Conservation (phyloP, 805 yeast species). For the Candida broadrunensis region DNA sequence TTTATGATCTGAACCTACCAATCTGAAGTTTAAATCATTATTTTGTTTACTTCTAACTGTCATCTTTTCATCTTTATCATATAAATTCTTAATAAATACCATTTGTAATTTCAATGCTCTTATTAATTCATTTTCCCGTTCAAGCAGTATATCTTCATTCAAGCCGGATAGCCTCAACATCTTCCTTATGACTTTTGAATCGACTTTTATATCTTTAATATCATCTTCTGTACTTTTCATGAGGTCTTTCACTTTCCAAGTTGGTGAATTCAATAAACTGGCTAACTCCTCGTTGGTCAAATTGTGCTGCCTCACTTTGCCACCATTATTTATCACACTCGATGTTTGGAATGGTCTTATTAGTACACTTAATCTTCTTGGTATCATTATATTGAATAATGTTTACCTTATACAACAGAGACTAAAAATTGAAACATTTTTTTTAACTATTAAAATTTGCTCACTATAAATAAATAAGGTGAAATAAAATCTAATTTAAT, state of each 20-base stretch:
- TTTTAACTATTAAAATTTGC: too few relatives aligned
- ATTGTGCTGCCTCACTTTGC: background rate
- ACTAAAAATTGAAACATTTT: too few relatives aligned
- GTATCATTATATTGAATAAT: too few relatives aligned
- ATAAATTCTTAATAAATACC: slow-evolving; percentile 31
- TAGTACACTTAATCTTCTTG: too few relatives aligned
- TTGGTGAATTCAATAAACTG: slow-evolving; percentile 8
- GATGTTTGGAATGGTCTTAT: background rate
- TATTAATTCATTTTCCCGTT: slow-evolving; percentile 16
- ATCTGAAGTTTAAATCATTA: slow-evolving; percentile 27
- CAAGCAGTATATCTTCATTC: slow-evolving; percentile 15
- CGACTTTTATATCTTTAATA: slow-evolving; percentile 9
- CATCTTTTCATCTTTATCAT: slow-evolving; percentile 14
- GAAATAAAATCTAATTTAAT: background rate
- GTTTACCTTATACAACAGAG: too few relatives aligned
- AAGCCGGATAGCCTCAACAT: slow-evolving; percentile 35
- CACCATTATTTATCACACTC: background rate
- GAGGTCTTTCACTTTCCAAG: slow-evolving; percentile 17
- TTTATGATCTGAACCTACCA: slow-evolving; percentile 31
- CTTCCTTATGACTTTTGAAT: slow-evolving; percentile 12
- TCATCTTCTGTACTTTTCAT: slow-evolving; percentile 5
- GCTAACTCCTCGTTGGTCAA: slow-evolving; percentile 5
- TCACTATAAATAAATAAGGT: too few relatives aligned
- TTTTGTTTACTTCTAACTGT: slow-evolving; percentile 6
- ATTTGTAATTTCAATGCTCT: slow-evolving; percentile 33